phyloP scores from a whole-genome alignment of 352 stramenopile species.

The Pythium dissimile region DNA sequence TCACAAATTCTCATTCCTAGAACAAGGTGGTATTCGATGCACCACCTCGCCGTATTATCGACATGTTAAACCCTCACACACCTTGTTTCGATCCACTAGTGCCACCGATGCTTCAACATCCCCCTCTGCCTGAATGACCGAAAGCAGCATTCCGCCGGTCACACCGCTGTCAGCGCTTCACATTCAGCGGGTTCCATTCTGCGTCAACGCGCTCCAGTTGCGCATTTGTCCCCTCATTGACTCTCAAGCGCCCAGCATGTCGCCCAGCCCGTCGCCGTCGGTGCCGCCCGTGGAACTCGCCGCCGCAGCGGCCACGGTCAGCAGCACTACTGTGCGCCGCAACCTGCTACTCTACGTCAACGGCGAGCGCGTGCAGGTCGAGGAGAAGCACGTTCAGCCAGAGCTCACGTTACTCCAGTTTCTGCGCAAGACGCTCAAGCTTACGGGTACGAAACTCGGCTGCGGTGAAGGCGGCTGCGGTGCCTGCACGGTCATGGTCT shows the following conservation, averaged over 20 bases:
- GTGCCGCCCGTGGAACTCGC: not conserved
- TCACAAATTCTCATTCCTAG: not conserved
- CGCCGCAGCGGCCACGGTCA: not conserved
- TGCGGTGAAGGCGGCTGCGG: constrained; percentile 96
- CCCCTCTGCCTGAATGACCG: no score
- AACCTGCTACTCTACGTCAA: constrained; percentile 79
- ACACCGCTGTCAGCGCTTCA: constrained; percentile 1
- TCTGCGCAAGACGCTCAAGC: constrained; percentile 60
- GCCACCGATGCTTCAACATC: constrained; percentile 17
- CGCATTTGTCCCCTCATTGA: constrained; percentile 7
- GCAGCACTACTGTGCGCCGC: constrained; percentile 24
- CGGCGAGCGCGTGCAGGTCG: constrained; percentile 45
- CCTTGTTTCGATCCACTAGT: constrained; percentile 6
- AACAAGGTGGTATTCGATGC: no score
- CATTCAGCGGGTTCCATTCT: constrained; percentile 20
- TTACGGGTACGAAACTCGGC: constrained; percentile 87
- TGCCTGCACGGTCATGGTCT: constrained; percentile 95
- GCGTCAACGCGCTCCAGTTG: constrained; percentile 12
- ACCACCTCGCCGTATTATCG: no score
- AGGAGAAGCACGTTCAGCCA: constrained; percentile 49
- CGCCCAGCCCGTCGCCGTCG: constrained; percentile 10
- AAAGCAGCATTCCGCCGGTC: no score
- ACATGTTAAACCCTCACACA: not conserved
- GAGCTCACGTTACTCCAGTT: constrained; percentile 85
- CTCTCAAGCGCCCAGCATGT: not conserved